A percentile compares a stretch with the other conserved stretches of the same genome.
phyloP scores from a whole-genome alignment of 1,139 yeast species.

The Yamadazyma membranifaciens region DNA sequence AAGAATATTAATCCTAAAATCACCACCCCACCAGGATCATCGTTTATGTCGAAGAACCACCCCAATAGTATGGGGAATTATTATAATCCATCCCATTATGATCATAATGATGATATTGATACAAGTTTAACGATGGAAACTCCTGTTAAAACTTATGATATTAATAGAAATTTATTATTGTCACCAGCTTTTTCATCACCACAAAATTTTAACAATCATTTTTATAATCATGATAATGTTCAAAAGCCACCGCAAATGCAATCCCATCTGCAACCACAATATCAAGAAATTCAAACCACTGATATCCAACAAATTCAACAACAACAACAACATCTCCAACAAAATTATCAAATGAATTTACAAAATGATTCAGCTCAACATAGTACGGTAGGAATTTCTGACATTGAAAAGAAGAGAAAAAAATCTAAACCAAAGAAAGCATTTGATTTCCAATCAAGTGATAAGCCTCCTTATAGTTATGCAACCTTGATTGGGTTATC shows the following conservation, averaged over 20 bases:
- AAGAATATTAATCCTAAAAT: constrained; percentile 20
- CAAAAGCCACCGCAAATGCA: neutral
- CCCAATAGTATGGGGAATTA: neutral
- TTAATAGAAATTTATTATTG: constrained; percentile 17
- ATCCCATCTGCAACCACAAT: neutral
- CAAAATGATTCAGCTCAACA: neutral
- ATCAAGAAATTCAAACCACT: neutral
- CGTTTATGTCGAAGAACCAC: constrained; percentile 11
- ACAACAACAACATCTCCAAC: neutral
- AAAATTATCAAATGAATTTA: neutral
- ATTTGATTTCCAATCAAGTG: constrained; percentile 41
- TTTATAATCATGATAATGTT: neutral
- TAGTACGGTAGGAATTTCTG: constrained; percentile 14
- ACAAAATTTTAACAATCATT: constrained; percentile 17
- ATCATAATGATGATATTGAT: constrained; percentile 6
- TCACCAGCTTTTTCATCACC: constrained; percentile 55
- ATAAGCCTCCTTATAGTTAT: constrained; percentile 91
- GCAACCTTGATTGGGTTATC: constrained; percentile 96
- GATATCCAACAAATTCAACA: neutral
- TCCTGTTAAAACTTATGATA: constrained; percentile 16
- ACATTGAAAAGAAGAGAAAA: constrained; percentile 15
- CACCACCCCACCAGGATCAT: constrained; percentile 37
- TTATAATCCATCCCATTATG: neutral
- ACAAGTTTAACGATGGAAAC: constrained; percentile 16
- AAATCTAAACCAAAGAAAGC: constrained; percentile 16